Evolutionary conservation across 2,329 filamentous ascomycete genomes (phyloP).

Genomic region (Ophiostoma montium): DNA sequence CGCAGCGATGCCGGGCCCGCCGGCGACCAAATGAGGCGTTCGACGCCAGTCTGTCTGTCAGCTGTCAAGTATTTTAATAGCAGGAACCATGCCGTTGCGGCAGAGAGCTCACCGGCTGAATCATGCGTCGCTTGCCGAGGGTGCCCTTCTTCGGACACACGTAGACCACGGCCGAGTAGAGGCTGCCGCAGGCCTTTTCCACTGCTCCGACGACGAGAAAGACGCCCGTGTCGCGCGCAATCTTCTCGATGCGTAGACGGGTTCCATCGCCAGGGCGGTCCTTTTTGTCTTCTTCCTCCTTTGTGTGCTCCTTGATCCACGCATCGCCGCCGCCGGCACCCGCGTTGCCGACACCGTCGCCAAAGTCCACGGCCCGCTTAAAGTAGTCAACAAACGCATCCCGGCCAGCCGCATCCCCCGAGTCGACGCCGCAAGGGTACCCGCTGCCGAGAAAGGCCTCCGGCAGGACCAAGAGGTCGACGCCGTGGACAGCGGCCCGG

Average conservation of each 20-base stretch:
- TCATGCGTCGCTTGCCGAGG: slow-evolving; percentile 70
- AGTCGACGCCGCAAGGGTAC: slow-evolving; percentile 69
- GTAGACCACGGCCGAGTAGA: not conserved
- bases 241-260: slow-evolving; percentile 60
- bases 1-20: slow-evolving; percentile 65
- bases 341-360: slow-evolving; percentile 50
- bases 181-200: slow-evolving; percentile 64
- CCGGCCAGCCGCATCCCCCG: slow-evolving; percentile 51
- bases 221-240: slow-evolving; percentile 70
- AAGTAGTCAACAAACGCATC: slow-evolving; percentile 79
- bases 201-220: slow-evolving; percentile 52
- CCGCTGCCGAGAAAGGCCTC: slow-evolving; percentile 77
- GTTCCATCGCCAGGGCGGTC: slow-evolving; percentile 25
- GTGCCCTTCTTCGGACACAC: not conserved
- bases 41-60: slow-evolving; percentile 49
- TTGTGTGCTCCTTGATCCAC: slow-evolving; percentile 38
- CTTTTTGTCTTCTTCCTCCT: no score
- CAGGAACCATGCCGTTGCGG: no score
- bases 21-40: slow-evolving; percentile 80
- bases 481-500: slow-evolving; percentile 39
- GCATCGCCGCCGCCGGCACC: slow-evolving; percentile 54
- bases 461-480: slow-evolving; percentile 71
- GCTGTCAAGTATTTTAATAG: not conserved
- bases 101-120: slow-evolving; percentile 57
- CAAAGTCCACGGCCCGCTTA: slow-evolving; percentile 64